These are phyloP conservation scores for Allantophomopsis cytisporea DNA, from an alignment of 2,329 filamentous ascomycete genomes.

Conservation along the genomic window DNA sequence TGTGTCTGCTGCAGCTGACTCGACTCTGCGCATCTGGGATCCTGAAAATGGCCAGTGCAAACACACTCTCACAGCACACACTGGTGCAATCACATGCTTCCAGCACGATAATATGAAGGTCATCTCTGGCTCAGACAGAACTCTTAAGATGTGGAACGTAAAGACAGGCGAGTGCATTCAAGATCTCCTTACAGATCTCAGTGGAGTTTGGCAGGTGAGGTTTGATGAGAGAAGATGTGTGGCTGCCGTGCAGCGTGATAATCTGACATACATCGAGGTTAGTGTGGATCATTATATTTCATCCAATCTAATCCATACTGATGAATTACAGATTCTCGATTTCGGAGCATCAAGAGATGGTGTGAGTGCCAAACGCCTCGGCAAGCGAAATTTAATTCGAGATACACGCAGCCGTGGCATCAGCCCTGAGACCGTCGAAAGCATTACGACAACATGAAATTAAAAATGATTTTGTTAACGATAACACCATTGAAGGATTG, in stretches of 20 bases:
- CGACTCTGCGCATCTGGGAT: conserved; percentile 92
- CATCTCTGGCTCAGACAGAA: conserved; percentile 89
- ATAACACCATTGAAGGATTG: too few relatives aligned
- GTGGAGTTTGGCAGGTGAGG: conserved; percentile 97
- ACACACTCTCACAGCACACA: conserved; percentile 82
- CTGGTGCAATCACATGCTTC: conserved; percentile 95
- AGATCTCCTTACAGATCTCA: conserved; percentile 83
- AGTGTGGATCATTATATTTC: conserved; percentile 18
- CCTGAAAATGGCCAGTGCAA: conserved; percentile 86
- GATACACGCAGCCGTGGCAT: too few relatives aligned
- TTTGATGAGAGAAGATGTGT: conserved; percentile 94
- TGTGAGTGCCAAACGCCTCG: conserved; percentile 61
- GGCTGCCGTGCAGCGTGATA: conserved; percentile 86
- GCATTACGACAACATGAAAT: too few relatives aligned
- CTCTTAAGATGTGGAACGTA: conserved; percentile 97
- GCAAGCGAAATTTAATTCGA: conserved; percentile 55
- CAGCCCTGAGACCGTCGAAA: too few relatives aligned
- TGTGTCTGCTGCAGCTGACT: conserved; percentile 90
- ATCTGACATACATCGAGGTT: conserved; percentile 91
- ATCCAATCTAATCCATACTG: conserved; percentile 12
- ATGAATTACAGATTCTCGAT: conserved; percentile 66
- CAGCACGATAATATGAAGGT: conserved; percentile 96
- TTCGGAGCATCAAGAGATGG: conserved; percentile 92
- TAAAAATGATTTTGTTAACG: too few relatives aligned
- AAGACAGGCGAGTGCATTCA: conserved; percentile 83